These are phyloP conservation scores for Stereocaulon alpinum DNA, from an alignment of 495 filamentous ascomycete genomes.

Conservation along the genomic window DNA sequence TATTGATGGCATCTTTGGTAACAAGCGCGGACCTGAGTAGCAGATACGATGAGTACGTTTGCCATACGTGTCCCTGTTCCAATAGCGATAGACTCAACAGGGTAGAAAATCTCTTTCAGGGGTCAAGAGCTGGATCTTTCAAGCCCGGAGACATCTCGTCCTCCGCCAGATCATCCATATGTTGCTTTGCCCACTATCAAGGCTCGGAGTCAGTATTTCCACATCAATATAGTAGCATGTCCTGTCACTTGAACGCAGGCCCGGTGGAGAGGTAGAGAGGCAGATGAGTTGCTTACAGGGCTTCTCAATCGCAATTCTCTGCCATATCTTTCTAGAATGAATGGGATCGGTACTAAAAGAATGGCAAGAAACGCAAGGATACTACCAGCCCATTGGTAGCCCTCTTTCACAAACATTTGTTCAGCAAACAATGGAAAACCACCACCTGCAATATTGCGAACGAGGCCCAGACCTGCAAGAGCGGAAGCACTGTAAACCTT, in stretches of 20 bases:
- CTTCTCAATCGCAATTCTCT: conserved; percentile 30
- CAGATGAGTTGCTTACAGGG: conserved; percentile 9
- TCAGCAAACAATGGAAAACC: conserved; percentile 39
- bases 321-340: conserved; percentile 27
- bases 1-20: no score
- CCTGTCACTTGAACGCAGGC: no score
- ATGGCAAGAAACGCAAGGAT: conserved; percentile 43
- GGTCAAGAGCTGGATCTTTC: background rate
- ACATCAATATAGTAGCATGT: no score
- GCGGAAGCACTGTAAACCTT: conserved; percentile 31
- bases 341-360: conserved; percentile 45
- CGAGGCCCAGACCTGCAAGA: conserved; percentile 33
- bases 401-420: conserved; percentile 52
- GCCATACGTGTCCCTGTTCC: no score
- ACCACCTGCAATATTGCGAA: conserved; percentile 35
- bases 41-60: no score
- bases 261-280: no score
- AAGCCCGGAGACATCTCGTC: conserved; percentile 11
- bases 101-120: no score
- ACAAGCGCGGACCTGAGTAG: no score
- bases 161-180: conserved; percentile 29
- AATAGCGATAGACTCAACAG: no score
- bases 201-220: no score
- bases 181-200: conserved; percentile 30
- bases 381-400: conserved; percentile 55